A percentile compares a stretch with the other conserved stretches of the same genome.
Conservation (phyloP, 2,329 filamentous ascomycete species). For the Fulvia fulva region DNA sequence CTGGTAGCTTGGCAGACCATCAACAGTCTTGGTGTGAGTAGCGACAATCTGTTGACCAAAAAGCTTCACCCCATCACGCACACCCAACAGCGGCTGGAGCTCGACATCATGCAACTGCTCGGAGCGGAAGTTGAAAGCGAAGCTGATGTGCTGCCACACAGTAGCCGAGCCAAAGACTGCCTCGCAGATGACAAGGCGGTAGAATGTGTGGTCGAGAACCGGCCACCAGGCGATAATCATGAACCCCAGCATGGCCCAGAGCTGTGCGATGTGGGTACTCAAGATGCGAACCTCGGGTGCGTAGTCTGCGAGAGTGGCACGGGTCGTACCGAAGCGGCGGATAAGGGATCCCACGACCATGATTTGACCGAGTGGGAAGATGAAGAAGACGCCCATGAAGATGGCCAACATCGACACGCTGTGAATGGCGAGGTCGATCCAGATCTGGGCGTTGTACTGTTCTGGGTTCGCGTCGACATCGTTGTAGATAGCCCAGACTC, state of each 20-base stretch:
- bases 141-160: slow-evolving; percentile 22
- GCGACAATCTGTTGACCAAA: slow-evolving; percentile 10
- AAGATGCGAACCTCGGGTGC: slow-evolving; percentile 15
- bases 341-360: slow-evolving; percentile 10
- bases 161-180: slow-evolving; percentile 17
- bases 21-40: not conserved
- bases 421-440: slow-evolving; percentile 12
- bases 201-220: slow-evolving; percentile 3
- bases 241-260: slow-evolving; percentile 21
- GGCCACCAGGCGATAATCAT: slow-evolving; percentile 20
- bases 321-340: slow-evolving; percentile 2
- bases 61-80: slow-evolving; percentile 11
- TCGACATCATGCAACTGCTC: slow-evolving; percentile 9
- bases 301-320: slow-evolving; percentile 11
- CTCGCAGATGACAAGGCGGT: slow-evolving; percentile 14
- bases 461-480: slow-evolving; percentile 13
- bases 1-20: slow-evolving; percentile 1
- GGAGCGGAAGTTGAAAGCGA: slow-evolving; percentile 20
- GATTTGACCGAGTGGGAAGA: slow-evolving; percentile 23
- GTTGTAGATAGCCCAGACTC: slow-evolving; percentile 9
- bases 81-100: slow-evolving; percentile 7
- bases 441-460: slow-evolving; percentile 6
- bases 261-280: slow-evolving; percentile 17
- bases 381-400: slow-evolving; percentile 17
- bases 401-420: slow-evolving; percentile 11